Percentiles rank a stretch among this genome's conserved stretches.
phyloP scores from a whole-genome alignment of 176 grass and related monocot genomes.

The Carex scoparia region DNA sequence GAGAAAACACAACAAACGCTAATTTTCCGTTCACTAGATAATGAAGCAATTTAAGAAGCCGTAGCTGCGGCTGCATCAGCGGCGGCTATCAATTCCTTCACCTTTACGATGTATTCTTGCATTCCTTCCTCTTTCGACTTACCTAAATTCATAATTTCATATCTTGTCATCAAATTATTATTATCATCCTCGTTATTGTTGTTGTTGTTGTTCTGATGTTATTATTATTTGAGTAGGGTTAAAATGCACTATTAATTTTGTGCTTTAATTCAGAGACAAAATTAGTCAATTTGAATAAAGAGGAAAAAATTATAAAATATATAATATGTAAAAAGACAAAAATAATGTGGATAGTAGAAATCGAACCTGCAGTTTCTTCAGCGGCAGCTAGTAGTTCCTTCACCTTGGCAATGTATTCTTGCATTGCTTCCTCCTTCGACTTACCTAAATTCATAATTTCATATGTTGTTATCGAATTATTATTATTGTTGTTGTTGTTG shows the following conservation, averaged over 20 bases:
- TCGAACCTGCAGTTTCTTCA: conserved; percentile 30
- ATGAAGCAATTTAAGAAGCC: conserved; percentile 5
- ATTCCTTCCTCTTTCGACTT: conserved; percentile 68
- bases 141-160: conserved; percentile 22
- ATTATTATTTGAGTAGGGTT: background rate
- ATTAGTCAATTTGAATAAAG: no score
- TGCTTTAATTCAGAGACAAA: no score
- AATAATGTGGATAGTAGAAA: no score
- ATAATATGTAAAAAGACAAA: no score
- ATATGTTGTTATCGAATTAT: background rate
- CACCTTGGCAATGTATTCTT: conserved; percentile 81
- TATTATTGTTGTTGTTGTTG: no score
- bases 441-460: conserved; percentile 37
- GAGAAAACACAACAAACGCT: no score
- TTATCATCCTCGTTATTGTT: no score
- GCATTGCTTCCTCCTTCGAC: conserved; percentile 66
- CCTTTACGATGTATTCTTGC: conserved; percentile 79
- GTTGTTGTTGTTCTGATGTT: background rate
- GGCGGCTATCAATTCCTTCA: conserved; percentile 40
- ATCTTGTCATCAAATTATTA: background rate
- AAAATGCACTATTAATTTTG: no score
- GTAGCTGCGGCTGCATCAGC: conserved; percentile 31
- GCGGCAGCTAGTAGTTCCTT: conserved; percentile 38
- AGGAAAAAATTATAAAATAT: no score
- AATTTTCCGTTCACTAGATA: background rate